These are phyloP conservation scores for Aristolochia contorta DNA, from an alignment of 164 flowering plant species.

Conservation along the genomic window DNA sequence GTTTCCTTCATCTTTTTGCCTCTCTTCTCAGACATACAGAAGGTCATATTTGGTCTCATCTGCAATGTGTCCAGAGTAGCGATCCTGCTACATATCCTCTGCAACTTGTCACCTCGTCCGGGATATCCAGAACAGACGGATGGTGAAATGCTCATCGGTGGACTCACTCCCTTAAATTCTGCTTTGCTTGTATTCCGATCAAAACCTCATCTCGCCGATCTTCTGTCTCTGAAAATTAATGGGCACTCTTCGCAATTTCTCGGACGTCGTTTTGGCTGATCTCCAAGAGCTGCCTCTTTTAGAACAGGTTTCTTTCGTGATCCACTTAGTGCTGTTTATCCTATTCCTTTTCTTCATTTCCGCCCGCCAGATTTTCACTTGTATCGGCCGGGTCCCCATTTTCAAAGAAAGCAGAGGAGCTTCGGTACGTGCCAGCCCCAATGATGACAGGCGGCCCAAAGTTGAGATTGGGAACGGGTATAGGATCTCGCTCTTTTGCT, in stretches of 20 bases:
- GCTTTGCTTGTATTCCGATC: slow-evolving; percentile 1
- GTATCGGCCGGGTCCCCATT: slow-evolving; percentile 42
- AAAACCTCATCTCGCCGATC: slow-evolving; percentile 14
- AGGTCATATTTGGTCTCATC: slow-evolving; percentile 38
- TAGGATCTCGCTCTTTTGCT: slow-evolving; percentile 45
- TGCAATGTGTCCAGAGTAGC: slow-evolving; percentile 62
- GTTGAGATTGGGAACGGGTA: slow-evolving; percentile 45
- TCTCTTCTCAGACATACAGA: slow-evolving; percentile 1
- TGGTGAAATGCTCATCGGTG: slow-evolving; percentile 54
- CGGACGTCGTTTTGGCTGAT: slow-evolving; percentile 15
- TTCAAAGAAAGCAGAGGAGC: slow-evolving; percentile 40
- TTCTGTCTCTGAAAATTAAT: slow-evolving; percentile 16
- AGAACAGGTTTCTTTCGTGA: slow-evolving; percentile 51
- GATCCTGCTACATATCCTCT: slow-evolving; percentile 27
- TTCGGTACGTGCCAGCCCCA: slow-evolving; percentile 15
- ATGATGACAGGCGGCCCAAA: slow-evolving; percentile 19
- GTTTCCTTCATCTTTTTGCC: not conserved
- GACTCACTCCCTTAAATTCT: slow-evolving; percentile 12
- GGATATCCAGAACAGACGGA: slow-evolving; percentile 14
- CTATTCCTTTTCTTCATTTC: slow-evolving; percentile 53
- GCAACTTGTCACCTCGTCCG: slow-evolving; percentile 22
- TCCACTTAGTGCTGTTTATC: slow-evolving; percentile 49
- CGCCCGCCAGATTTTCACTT: slow-evolving; percentile 39
- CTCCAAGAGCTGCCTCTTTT: slow-evolving; percentile 43
- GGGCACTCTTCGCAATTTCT: slow-evolving; percentile 18